Conservation (phyloP, 345 rosid species). For the Citropsis articulata region DNA sequence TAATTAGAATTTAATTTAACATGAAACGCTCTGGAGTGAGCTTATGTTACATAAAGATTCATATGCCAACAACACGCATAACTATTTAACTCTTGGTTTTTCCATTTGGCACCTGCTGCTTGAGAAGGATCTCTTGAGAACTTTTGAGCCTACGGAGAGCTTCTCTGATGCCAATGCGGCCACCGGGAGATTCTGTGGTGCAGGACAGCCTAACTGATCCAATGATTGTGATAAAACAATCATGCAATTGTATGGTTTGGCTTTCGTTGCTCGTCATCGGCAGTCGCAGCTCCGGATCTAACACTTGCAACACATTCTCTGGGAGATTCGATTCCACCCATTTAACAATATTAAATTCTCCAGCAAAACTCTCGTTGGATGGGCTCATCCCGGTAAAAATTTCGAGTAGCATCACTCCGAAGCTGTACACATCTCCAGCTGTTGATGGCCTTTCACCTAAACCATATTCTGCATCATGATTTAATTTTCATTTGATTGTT, state of each 20-base stretch:
- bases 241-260: neutral
- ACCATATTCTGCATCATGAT: neutral
- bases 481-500: no score
- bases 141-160: constrained; percentile 32
- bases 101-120: no score
- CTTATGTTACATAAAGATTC: no score
- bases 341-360: constrained; percentile 28
- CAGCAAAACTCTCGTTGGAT: neutral
- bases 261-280: neutral
- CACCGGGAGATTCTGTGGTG: constrained; percentile 28
- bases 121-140: constrained; percentile 1
- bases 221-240: constrained; percentile 29
- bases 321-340: constrained; percentile 37
- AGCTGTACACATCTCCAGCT: constrained; percentile 53
- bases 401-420: constrained; percentile 17
- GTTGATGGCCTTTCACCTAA: constrained; percentile 40
- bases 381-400: neutral
- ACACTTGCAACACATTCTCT: constrained; percentile 14
- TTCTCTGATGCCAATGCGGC: constrained; percentile 36
- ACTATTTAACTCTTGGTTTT: no score
- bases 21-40: no score
- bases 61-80: no score
- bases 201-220: constrained; percentile 44
- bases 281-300: constrained; percentile 32
- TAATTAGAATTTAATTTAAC: no score